phyloP scores from a whole-genome alignment of 1,284 basidiomycete genomes.

The Trichosporon ovoides region DNA sequence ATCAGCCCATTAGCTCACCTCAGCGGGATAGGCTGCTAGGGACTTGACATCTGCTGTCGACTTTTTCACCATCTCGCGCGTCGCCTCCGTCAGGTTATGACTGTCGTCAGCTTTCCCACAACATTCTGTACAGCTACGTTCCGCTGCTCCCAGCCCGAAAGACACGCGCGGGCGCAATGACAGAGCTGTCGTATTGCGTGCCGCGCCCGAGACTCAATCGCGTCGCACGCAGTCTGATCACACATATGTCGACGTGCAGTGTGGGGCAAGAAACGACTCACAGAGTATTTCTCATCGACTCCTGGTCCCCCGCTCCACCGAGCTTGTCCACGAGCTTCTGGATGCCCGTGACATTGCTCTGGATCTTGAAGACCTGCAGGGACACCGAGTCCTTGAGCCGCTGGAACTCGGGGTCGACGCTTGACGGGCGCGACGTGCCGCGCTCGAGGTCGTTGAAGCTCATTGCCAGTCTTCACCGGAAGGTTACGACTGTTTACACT shows the following conservation, averaged over 20 bases:
- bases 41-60: slow-evolving; percentile 88
- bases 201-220: too few species aligned
- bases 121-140: too few species aligned
- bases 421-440: slow-evolving; percentile 35
- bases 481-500: background rate
- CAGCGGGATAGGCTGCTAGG: slow-evolving; percentile 63
- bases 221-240: too few species aligned
- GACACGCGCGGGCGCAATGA: too few species aligned
- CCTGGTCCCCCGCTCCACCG: slow-evolving; percentile 71
- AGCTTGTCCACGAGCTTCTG: slow-evolving; percentile 86
- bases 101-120: slow-evolving; percentile 35
- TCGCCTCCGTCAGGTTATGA: slow-evolving; percentile 82
- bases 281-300: slow-evolving; percentile 55
- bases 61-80: slow-evolving; percentile 87
- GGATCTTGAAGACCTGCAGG: slow-evolving; percentile 97
- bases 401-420: slow-evolving; percentile 55
- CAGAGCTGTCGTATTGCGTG: too few species aligned
- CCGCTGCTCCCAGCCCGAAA: too few species aligned
- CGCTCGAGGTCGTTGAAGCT: slow-evolving; percentile 54
- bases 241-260: too few species aligned
- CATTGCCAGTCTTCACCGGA: too few species aligned
- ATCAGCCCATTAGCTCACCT: slow-evolving; percentile 4
- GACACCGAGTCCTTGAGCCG: slow-evolving; percentile 75
- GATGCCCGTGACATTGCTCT: slow-evolving; percentile 92
- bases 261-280: slow-evolving; percentile 22